A percentile compares a stretch with the other conserved stretches of the same genome.
These are phyloP conservation scores for Bipolaris cookei DNA, from an alignment of 2,329 filamentous ascomycete species.

Conservation along the genomic window DNA sequence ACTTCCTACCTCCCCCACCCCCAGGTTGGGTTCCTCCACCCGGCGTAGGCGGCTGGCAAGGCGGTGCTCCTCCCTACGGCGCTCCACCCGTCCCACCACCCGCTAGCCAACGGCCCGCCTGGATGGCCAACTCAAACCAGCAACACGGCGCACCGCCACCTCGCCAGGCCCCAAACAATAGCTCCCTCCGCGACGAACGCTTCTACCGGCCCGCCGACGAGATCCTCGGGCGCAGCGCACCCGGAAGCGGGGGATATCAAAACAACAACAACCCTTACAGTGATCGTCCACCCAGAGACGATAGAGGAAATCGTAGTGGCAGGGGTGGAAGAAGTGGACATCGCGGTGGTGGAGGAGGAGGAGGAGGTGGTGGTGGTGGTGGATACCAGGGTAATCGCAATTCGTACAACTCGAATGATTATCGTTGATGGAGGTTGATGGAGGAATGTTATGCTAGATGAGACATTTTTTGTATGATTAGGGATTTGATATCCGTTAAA, in stretches of 20 bases:
- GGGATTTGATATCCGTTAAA: conserved; percentile 1
- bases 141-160: conserved; percentile 30
- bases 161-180: conserved; percentile 28
- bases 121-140: conserved; percentile 29
- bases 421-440: conserved; percentile 7
- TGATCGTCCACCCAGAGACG: conserved; percentile 27
- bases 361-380: conserved; percentile 28
- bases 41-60: conserved; percentile 20
- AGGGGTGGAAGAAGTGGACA: conserved; percentile 38
- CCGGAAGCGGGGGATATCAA: conserved; percentile 26
- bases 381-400: conserved; percentile 23
- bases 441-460: background rate
- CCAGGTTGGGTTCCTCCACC: conserved; percentile 40
- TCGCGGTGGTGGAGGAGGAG: conserved; percentile 36
- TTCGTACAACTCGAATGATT: conserved; percentile 28
- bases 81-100: conserved; percentile 22
- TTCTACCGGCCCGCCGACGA: conserved; percentile 35
- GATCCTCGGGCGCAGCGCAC: conserved; percentile 34
- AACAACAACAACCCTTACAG: conserved; percentile 31
- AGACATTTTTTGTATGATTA: conserved; percentile 5
- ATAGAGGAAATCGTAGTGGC: conserved; percentile 23
- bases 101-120: conserved; percentile 24
- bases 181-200: conserved; percentile 29
- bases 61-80: conserved; percentile 22
- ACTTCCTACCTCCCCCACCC: conserved; percentile 35